phyloP scores from a whole-genome alignment of 2,329 filamentous ascomycete species.

The Triangularia verruculosa region DNA sequence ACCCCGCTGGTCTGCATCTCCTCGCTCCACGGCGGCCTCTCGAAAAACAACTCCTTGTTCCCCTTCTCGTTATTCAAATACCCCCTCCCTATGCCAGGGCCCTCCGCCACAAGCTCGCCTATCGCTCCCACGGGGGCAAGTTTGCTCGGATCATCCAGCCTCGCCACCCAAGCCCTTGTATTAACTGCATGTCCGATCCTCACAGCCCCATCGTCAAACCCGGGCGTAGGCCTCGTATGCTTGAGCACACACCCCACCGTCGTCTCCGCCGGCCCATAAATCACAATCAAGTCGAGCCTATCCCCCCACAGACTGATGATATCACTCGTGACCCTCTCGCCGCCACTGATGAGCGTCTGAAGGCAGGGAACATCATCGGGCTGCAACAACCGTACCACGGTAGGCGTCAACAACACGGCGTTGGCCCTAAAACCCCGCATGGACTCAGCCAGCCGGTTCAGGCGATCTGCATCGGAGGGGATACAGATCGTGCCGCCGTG shows the following conservation, averaged over 20 bases:
- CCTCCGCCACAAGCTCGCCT: too few species aligned
- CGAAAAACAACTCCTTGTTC: slow-evolving; percentile 44
- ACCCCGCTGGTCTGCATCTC: background rate
- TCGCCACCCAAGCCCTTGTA: too few species aligned
- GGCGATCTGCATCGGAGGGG: slow-evolving; percentile 37
- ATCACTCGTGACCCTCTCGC: slow-evolving; percentile 23
- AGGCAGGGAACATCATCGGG: slow-evolving; percentile 26
- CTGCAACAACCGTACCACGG: slow-evolving; percentile 24
- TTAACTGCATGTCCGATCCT: too few species aligned
- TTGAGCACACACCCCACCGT: too few species aligned
- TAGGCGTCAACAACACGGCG: slow-evolving; percentile 26
- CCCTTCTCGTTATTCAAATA: slow-evolving; percentile 48
- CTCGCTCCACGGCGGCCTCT: slow-evolving; percentile 37
- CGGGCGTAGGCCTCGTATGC: too few species aligned
- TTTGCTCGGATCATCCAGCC: too few species aligned
- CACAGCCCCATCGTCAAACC: too few species aligned
- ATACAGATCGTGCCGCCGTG: slow-evolving; percentile 35
- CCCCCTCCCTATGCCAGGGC: slow-evolving; percentile 44
- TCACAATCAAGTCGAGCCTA: slow-evolving; percentile 5
- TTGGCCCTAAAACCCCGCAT: slow-evolving; percentile 24
- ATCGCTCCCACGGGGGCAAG: too few species aligned
- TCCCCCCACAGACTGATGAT: slow-evolving; percentile 19
- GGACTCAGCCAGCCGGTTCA: slow-evolving; percentile 36
- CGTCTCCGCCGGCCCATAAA: slow-evolving; percentile 29
- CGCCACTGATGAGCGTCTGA: slow-evolving; percentile 23